These are phyloP conservation scores for Chytriomyces confervae DNA, from an alignment of 192 early-diverging fungal species.

Conservation along the genomic window DNA sequence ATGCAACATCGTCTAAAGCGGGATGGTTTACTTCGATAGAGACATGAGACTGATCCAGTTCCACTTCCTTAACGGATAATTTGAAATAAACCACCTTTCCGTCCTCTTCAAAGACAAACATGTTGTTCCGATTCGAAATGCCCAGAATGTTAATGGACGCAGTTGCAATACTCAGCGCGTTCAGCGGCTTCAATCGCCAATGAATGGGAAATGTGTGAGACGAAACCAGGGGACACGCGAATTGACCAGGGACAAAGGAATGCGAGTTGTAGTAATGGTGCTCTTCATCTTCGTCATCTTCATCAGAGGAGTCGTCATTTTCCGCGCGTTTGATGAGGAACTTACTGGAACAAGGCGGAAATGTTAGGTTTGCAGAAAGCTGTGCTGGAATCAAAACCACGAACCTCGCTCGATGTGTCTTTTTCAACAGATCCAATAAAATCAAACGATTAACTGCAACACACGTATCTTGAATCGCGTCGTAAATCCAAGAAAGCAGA, in stretches of 20 bases:
- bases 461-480: constrained; percentile 63
- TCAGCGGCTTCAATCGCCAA: constrained; percentile 72
- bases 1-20: constrained; percentile 7
- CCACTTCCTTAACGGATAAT: constrained; percentile 28
- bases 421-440: constrained; percentile 64
- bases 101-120: constrained; percentile 69
- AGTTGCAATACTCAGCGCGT: constrained; percentile 68
- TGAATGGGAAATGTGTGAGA: constrained; percentile 70
- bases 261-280: constrained; percentile 36
- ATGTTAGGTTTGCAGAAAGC: background rate
- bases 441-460: constrained; percentile 71
- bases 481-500: constrained; percentile 60
- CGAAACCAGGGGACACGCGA: constrained; percentile 74
- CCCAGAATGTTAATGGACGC: constrained; percentile 61
- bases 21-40: background rate
- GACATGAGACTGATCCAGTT: background rate
- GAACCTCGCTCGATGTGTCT: constrained; percentile 70
- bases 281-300: constrained; percentile 54
- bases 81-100: constrained; percentile 62
- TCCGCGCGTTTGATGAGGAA: constrained; percentile 40
- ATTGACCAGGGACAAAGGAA: constrained; percentile 58
- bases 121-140: constrained; percentile 75
- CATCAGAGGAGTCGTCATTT: constrained; percentile 60
- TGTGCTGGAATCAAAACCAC: constrained; percentile 16
- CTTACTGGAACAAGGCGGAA: constrained; percentile 26